A percentile compares a stretch with the other conserved stretches of the same genome.
Evolutionary conservation across 805 yeast genomes (phyloP).

Genomic region (Candida tallmaniae): DNA sequence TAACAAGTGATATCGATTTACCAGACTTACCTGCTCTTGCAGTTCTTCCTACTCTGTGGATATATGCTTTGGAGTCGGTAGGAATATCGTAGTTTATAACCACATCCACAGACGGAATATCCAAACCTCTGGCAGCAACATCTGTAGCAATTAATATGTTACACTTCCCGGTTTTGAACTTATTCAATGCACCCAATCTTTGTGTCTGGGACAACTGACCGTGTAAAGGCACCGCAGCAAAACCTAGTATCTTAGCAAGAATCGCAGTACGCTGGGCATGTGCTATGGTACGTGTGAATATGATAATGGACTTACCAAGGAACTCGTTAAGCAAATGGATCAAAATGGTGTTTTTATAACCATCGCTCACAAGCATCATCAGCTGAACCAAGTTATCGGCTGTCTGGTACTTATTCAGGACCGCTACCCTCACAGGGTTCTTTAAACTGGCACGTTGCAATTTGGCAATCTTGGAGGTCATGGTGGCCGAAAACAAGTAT

Average conservation of each 20-base stretch:
- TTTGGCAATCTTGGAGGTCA: constrained; percentile 93
- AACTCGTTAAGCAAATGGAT: constrained; percentile 79
- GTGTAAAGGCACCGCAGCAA: constrained; percentile 87
- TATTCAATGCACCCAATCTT: constrained; percentile 75
- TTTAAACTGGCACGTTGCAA: constrained; percentile 87
- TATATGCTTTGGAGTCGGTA: constrained; percentile 77
- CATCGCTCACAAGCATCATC: constrained; percentile 87
- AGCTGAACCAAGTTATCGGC: constrained; percentile 91
- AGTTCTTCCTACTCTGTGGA: constrained; percentile 91
- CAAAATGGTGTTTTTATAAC: constrained; percentile 83
- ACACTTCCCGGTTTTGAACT: constrained; percentile 69
- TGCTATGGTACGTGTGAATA: constrained; percentile 92
- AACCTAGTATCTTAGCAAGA: constrained; percentile 74
- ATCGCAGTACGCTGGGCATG: constrained; percentile 90
- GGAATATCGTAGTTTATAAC: constrained; percentile 80
- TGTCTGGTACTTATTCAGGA: constrained; percentile 82
- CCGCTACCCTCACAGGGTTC: constrained; percentile 88
- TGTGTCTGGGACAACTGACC: constrained; percentile 88
- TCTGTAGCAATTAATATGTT: constrained; percentile 76
- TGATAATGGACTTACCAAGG: constrained; percentile 79
- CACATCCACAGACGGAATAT: constrained; percentile 74
- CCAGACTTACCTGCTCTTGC: constrained; percentile 94
- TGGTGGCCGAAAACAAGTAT: constrained; percentile 91
- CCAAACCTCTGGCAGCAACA: constrained; percentile 87
- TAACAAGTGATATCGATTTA: constrained; percentile 79